Percentiles rank a stretch among this genome's conserved stretches.
phyloP scores from a whole-genome alignment of 495 filamentous ascomycete genomes.

The Penicillium diatomitis region DNA sequence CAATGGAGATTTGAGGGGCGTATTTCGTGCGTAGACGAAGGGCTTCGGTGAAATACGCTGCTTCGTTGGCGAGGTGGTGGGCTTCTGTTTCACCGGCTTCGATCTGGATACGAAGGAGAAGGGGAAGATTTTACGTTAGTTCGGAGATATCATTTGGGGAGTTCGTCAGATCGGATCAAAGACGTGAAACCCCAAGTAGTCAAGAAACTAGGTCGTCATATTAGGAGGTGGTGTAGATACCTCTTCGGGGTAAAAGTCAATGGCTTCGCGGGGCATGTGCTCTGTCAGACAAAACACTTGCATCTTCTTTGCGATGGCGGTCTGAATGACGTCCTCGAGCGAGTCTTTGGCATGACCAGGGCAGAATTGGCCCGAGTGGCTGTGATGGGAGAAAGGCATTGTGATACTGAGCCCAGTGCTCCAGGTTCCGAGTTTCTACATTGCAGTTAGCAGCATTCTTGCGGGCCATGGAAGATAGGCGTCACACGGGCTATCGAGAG shows the following conservation, averaged over 20 bases:
- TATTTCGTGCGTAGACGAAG: slow-evolving; percentile 61
- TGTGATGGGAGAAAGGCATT: slow-evolving; percentile 99
- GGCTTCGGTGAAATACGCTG: slow-evolving; percentile 63
- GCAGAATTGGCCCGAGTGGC: slow-evolving; percentile 97
- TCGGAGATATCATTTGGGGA: no score
- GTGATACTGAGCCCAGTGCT: no score
- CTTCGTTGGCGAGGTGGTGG: slow-evolving; percentile 47
- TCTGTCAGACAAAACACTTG: slow-evolving; percentile 84
- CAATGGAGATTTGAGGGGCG: slow-evolving; percentile 59
- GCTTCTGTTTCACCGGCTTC: slow-evolving; percentile 29
- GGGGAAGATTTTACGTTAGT: neutral
- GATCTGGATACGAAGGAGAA: slow-evolving; percentile 19
- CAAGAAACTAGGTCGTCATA: no score
- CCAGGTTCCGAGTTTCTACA: no score
- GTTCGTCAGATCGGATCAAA: no score
- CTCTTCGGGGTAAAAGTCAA: slow-evolving; percentile 79
- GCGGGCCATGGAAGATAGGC: neutral
- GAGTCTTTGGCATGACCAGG: slow-evolving; percentile 73
- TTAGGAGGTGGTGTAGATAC: slow-evolving; percentile 27
- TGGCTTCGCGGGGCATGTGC: slow-evolving; percentile 75
- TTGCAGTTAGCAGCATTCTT: slow-evolving; percentile 1
- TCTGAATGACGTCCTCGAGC: slow-evolving; percentile 73
- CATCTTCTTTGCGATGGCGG: slow-evolving; percentile 72
- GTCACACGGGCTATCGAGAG: no score
- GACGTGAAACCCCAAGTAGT: no score